These are phyloP conservation scores for Acrocalymma vagum DNA, from an alignment of 2,329 filamentous ascomycete species.

Conservation along the genomic window DNA sequence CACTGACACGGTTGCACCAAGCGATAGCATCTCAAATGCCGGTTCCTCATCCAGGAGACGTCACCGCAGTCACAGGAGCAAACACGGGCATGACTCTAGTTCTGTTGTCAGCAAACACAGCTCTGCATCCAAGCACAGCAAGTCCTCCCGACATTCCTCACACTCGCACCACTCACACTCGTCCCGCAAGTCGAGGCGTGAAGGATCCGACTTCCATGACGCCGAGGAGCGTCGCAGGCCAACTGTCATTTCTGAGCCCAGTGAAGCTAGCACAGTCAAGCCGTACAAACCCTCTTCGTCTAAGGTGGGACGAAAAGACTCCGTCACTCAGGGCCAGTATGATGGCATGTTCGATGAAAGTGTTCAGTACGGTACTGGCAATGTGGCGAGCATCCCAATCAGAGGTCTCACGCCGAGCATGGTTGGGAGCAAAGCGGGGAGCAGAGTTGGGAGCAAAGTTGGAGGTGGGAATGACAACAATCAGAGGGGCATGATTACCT, in stretches of 20 bases:
- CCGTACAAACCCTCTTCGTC: conserved; percentile 26
- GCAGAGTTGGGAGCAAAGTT: conserved; percentile 35
- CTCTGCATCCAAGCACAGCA: conserved; percentile 31
- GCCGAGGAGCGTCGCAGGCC: conserved; percentile 29
- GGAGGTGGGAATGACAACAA: conserved; percentile 38
- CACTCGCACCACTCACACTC: conserved; percentile 36
- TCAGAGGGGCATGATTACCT: conserved; percentile 47
- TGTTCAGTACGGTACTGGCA: conserved; percentile 38
- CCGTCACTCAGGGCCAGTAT: conserved; percentile 35
- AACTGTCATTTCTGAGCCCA: conserved; percentile 39
- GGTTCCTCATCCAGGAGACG: conserved; percentile 34
- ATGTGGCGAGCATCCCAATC: conserved; percentile 40
- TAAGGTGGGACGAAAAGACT: conserved; percentile 39
- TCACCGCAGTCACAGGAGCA: conserved; percentile 40
- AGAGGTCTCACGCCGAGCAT: conserved; percentile 49
- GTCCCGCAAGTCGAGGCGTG: conserved; percentile 20
- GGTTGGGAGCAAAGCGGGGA: conserved; percentile 36
- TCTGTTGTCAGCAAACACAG: conserved; percentile 37
- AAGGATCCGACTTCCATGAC: conserved; percentile 21
- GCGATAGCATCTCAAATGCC: conserved; percentile 57
- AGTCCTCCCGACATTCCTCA: conserved; percentile 27
- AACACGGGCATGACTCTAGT: conserved; percentile 25
- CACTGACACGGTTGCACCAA: conserved; percentile 55
- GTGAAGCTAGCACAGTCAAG: conserved; percentile 45
- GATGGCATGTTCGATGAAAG: conserved; percentile 35